A percentile compares a stretch with the other conserved stretches of the same genome.
These are phyloP conservation scores for Fusarium heterosporum DNA, from an alignment of 2,329 filamentous ascomycete genomes.

Conservation along the genomic window DNA sequence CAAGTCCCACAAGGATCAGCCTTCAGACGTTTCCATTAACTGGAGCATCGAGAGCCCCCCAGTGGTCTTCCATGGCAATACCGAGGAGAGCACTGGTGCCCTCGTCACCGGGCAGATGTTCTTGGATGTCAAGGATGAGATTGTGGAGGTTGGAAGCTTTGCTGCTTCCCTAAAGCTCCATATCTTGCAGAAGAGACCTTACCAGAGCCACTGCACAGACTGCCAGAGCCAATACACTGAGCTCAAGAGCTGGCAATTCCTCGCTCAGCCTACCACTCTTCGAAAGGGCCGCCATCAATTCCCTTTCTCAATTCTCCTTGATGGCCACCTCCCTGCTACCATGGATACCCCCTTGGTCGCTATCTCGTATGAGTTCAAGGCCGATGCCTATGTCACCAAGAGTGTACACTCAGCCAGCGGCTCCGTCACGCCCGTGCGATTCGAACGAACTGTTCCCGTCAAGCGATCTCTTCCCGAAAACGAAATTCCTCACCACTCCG, in stretches of 20 bases:
- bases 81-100: slow-evolving; percentile 82
- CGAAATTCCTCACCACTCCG: slow-evolving; percentile 85
- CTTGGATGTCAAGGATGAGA: slow-evolving; percentile 75
- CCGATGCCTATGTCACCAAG: slow-evolving; percentile 70
- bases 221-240: slow-evolving; percentile 79
- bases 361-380: slow-evolving; percentile 83
- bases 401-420: slow-evolving; percentile 57
- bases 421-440: slow-evolving; percentile 65
- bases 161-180: slow-evolving; percentile 77
- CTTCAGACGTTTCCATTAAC: slow-evolving; percentile 58
- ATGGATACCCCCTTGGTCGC: slow-evolving; percentile 78
- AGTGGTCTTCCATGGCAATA: slow-evolving; percentile 82
- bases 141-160: slow-evolving; percentile 76
- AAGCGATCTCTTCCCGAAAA: slow-evolving; percentile 81
- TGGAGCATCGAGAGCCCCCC: slow-evolving; percentile 87
- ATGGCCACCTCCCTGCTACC: slow-evolving; percentile 85
- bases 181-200: slow-evolving; percentile 83
- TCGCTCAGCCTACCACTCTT: slow-evolving; percentile 67
- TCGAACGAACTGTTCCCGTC: slow-evolving; percentile 76
- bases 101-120: slow-evolving; percentile 86
- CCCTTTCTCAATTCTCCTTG: slow-evolving; percentile 89
- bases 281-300: slow-evolving; percentile 75
- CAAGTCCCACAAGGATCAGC: slow-evolving; percentile 58
- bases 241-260: slow-evolving; percentile 82
- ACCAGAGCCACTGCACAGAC: slow-evolving; percentile 79